Evolutionary conservation across 2,329 filamentous ascomycete genomes (phyloP), one percentile per base, ranked within the genome.

Genomic region (Colletotrichum chlorophyti): DNA sequence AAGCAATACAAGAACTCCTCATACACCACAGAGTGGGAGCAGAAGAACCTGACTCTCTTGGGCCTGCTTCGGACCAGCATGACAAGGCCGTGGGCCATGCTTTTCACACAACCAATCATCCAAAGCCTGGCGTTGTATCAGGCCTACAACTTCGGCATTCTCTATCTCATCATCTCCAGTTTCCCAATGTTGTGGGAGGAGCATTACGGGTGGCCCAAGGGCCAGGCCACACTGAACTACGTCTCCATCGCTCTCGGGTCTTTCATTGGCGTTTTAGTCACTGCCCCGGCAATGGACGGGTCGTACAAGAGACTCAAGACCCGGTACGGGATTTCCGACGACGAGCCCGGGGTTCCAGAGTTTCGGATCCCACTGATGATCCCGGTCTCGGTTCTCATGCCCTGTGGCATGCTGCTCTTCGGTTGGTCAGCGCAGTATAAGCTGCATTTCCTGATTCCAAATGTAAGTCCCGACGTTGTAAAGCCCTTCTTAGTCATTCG

Each of bases 161-260:
- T 89, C 66, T 90, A 89, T 54, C 80, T 90, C 19, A 77, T 86
- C 26, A 78, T 90, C 0, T 82, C 83, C 0, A 88, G 82, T 2
- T 88, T 88, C 63, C 82, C 87, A 0, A 65, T 69, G 0, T 74
- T 91, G 1, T 90, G 85, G 84, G 75, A 69, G 2, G 63, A 67
- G 0, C 70, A 76, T 12, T 91, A 91, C 65, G 66, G 76, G 50
- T 77, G 87, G 64, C 78, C 79, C 0, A 74, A 80, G 9, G 81
- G 83, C 49, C 83, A 84, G 24, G 84, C 82, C n/a, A 84, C 84
- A 0, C 69, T 90, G 1, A 86, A 89, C 69, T 89, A 88, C 70
- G 79, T 89, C 35, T 83, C 86, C 9, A 79, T 85, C 17, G 85
- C 83, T 0, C 35, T 88, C 0, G 88, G 88, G 2, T 88, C 89